Conservation (phyloP, 306 rosid species). For the Clitoria ternatea region DNA sequence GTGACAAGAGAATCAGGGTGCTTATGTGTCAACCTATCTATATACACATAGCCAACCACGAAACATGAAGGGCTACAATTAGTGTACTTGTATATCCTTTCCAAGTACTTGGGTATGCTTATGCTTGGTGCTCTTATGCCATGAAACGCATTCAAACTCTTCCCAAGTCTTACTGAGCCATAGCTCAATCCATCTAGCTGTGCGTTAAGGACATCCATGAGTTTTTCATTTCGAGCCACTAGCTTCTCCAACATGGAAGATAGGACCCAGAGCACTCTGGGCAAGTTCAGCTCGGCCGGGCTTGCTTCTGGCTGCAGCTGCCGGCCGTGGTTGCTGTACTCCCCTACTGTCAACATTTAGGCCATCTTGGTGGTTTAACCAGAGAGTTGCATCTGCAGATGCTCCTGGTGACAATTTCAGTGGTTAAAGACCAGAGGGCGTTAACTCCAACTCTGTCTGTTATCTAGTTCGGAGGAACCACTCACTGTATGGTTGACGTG, state of each 20-base stretch:
- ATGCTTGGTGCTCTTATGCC: constrained; percentile 83
- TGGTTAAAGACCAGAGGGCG: constrained; percentile 24
- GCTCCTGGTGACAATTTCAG: constrained; percentile 26
- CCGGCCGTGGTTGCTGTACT: constrained; percentile 39
- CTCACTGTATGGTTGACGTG: constrained; percentile 36
- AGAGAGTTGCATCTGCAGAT: neutral
- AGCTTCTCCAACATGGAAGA: constrained; percentile 65
- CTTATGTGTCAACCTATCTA: constrained; percentile 71
- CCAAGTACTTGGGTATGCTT: constrained; percentile 84
- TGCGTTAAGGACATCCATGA: constrained; percentile 37
- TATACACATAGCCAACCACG: constrained; percentile 82
- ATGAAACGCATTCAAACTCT: constrained; percentile 61
- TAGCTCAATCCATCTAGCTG: constrained; percentile 26
- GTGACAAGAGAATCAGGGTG: constrained; percentile 78
- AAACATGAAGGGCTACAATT: constrained; percentile 92
- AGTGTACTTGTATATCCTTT: constrained; percentile 87
- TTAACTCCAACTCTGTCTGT: constrained; percentile 22
- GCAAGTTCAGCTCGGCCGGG: constrained; percentile 45
- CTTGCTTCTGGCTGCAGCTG: constrained; percentile 45
- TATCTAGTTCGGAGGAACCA: constrained; percentile 32
- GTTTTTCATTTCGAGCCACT: constrained; percentile 61
- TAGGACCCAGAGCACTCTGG: constrained; percentile 63
- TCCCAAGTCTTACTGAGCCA: constrained; percentile 42
- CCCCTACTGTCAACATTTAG: constrained; percentile 58
- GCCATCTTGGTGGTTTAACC: constrained; percentile 29